Percentiles rank a stretch among this genome's conserved stretches.
phyloP scores from a whole-genome alignment of 2,329 filamentous ascomycete species.

The Sodiomyces alkalinus region DNA sequence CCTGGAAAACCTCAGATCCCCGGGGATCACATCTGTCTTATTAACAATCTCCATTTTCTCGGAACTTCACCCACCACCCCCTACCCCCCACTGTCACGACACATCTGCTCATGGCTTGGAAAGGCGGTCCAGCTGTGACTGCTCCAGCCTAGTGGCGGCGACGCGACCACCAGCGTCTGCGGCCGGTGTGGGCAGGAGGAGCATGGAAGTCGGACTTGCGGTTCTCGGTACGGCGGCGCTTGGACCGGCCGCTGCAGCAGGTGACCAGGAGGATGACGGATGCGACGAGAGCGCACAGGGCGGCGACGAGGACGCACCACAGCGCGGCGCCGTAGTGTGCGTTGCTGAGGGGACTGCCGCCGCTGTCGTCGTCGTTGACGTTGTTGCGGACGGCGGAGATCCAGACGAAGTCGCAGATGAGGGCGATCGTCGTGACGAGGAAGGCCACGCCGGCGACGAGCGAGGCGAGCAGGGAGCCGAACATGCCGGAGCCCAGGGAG shows the following conservation, averaged over 20 bases:
- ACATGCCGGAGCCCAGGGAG: constrained; percentile 32
- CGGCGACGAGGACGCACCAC: constrained; percentile 43
- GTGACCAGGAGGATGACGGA: constrained; percentile 43
- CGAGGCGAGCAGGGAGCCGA: constrained; percentile 36
- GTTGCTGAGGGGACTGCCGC: constrained; percentile 16
- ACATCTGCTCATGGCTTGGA: too few species aligned
- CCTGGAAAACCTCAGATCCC: too few species aligned
- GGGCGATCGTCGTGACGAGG: constrained; percentile 28
- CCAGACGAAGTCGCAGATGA: constrained; percentile 41
- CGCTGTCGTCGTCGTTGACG: constrained; percentile 28
- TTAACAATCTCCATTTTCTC: too few species aligned
- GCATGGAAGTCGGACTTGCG: constrained; percentile 14
- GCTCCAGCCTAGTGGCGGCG: constrained; percentile 5
- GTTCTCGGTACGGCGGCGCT: constrained; percentile 15
- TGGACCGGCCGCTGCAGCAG: constrained; percentile 38
- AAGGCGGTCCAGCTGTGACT: too few species aligned
- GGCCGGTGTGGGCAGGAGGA: constrained; percentile 6
- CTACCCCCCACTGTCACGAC: too few species aligned
- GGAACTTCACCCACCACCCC: too few species aligned
- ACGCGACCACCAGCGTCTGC: constrained; percentile 7
- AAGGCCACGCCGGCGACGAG: constrained; percentile 33
- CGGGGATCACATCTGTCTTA: too few species aligned
- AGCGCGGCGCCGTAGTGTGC: constrained; percentile 44
- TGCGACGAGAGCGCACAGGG: constrained; percentile 37
- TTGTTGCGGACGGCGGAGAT: constrained; percentile 38